Evolutionary conservation across 768 basidiomycete genomes (phyloP), one percentile per base, ranked within the genome.

Genomic region (Leccinum barrowsii): DNA sequence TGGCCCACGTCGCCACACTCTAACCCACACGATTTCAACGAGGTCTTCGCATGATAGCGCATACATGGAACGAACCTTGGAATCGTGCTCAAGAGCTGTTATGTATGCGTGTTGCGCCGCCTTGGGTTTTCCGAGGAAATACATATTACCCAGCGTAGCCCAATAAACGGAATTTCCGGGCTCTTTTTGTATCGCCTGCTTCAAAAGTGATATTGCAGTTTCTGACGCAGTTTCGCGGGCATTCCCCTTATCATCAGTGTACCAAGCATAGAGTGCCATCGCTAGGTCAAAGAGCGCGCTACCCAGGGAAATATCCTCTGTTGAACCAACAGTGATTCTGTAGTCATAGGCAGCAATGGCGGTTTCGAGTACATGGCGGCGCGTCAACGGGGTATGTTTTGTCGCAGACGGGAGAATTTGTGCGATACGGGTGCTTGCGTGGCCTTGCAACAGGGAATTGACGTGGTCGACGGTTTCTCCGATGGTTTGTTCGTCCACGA

Each of bases 41-140:
- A 19, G 6, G 28, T 19, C 26, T 52, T 5, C 17, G 6, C 11
- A 21, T 10, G 26, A 50, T 24, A 19, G 6, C 12, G n/a, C 40
- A 52, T 40, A 28, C 17, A n/a, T 24, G 17, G 28, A 37, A 72
- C 76, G 50, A 60, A 90, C 92, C 80, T 96, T 96, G 0, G 83
- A 73, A 68, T 98, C 87, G 40, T 91, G 77, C 65, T 98, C 95
- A 49, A 98, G 73, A 5, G 94, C 89, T 58, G 84, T 89, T 68
- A 98, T 85, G 65, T 92, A 97, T 4, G 92, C 90, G 74, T 98
- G 94, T 72, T 99, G 96, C 3, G 92, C 87, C 1, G 84, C 77
- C 64, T 85, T 88, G 0, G 89, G 81, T 46, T 89, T 85, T 13
- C 75, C 76, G 7, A 80, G 65, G 65, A 93, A 90, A 58, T 86